These are phyloP conservation scores for Nicotiana tomentosiformis DNA, from an alignment of 257 asterid genomes.

Conservation along the genomic window DNA sequence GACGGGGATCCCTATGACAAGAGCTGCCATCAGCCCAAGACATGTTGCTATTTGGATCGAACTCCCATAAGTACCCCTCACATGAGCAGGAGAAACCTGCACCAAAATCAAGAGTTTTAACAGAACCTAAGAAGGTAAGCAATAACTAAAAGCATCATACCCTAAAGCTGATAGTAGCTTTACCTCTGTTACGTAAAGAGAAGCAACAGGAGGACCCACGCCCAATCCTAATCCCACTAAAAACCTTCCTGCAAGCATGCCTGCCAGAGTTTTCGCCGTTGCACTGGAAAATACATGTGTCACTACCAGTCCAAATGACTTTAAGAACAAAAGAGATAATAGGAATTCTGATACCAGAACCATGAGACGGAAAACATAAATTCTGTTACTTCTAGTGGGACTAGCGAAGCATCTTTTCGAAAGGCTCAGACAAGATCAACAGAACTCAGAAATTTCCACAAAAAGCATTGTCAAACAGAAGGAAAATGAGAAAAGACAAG, in stretches of 20 bases:
- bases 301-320: constrained; percentile 7
- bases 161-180: constrained; percentile 4
- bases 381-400: background rate
- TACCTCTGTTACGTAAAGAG: constrained; percentile 92
- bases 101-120: background rate
- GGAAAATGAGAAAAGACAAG: background rate
- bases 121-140: constrained; percentile 5
- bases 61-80: constrained; percentile 96
- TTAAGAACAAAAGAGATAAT: background rate
- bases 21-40: constrained; percentile 70
- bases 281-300: constrained; percentile 53
- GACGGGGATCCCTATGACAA: constrained; percentile 77
- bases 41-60: constrained; percentile 82
- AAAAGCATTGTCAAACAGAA: background rate
- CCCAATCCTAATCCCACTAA: constrained; percentile 87
- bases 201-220: constrained; percentile 88
- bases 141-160: background rate
- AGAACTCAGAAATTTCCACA: background rate
- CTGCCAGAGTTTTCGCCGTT: constrained; percentile 50
- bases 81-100: constrained; percentile 82
- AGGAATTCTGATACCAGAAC: background rate
- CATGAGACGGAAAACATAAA: background rate
- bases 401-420: background rate
- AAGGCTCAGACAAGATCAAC: background rate
- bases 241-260: constrained; percentile 83